These are phyloP conservation scores for Nymphaea colorata DNA, from an alignment of 164 flowering plant genomes.

Conservation along the genomic window DNA sequence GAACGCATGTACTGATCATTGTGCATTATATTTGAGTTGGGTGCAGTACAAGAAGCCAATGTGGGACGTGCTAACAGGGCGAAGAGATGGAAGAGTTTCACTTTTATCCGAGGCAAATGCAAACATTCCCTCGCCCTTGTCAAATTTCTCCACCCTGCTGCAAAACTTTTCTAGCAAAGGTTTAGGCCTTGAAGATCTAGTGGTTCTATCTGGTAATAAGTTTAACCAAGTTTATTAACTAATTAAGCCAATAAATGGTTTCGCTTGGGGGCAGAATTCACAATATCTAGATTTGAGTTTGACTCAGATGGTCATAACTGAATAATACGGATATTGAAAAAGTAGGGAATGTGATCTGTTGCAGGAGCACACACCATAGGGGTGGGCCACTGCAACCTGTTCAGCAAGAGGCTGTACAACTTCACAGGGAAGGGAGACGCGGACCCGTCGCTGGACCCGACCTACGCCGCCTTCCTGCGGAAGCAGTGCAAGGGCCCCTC, in stretches of 20 bases:
- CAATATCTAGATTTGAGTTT: no score
- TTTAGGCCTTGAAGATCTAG: conserved; percentile 39
- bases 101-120: conserved; percentile 20
- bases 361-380: conserved; percentile 52
- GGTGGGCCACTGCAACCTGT: conserved; percentile 25
- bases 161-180: conserved; percentile 25
- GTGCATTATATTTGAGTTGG: no score
- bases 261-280: no score
- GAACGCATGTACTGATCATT: no score
- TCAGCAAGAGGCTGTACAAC: conserved; percentile 41
- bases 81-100: conserved; percentile 52
- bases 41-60: conserved; percentile 25
- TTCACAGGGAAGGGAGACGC: conserved; percentile 46
- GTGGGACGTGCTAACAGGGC: conserved; percentile 49
- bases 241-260: background rate
- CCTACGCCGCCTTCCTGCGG: conserved; percentile 27
- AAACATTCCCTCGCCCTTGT: conserved; percentile 35
- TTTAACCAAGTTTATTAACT: background rate
- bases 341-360: no score
- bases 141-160: conserved; percentile 30
- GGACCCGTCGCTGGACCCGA: conserved; percentile 39
- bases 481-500: conserved; percentile 20
- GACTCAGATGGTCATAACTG: background rate
- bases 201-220: conserved; percentile 35
- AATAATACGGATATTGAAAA: background rate